Conservation (phyloP, 495 filamentous ascomycete genomes). For the Penicillium dipodomyicola region DNA sequence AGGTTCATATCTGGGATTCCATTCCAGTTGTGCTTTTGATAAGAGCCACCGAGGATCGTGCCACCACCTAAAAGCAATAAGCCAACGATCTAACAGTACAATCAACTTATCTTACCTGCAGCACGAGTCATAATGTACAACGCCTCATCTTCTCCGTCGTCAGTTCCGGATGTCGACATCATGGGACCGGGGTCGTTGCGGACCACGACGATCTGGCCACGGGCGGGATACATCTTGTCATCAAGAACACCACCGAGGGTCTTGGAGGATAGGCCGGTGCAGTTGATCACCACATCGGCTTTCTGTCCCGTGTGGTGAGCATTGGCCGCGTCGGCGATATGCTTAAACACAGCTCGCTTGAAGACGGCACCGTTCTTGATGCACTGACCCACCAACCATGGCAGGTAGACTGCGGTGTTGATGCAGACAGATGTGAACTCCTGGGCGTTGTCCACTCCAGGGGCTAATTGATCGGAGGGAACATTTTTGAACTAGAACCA, state of each 20-base stretch:
- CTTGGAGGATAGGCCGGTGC: slow-evolving; percentile 73
- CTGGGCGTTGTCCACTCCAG: slow-evolving; percentile 65
- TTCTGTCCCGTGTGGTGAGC: slow-evolving; percentile 60
- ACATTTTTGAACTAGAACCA: slow-evolving; percentile 54
- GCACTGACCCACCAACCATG: slow-evolving; percentile 78
- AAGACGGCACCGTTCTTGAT: slow-evolving; percentile 65
- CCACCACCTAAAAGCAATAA: slow-evolving; percentile 49
- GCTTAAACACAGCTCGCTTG: slow-evolving; percentile 56
- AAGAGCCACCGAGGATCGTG: slow-evolving; percentile 84
- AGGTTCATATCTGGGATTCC: slow-evolving; percentile 74
- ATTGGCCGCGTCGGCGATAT: slow-evolving; percentile 68
- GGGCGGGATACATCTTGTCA: slow-evolving; percentile 65
- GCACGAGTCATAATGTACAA: slow-evolving; percentile 91
- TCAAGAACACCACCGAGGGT: slow-evolving; percentile 84
- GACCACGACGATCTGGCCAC: slow-evolving; percentile 88
- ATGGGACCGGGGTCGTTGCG: slow-evolving; percentile 76
- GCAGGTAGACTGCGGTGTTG: slow-evolving; percentile 83
- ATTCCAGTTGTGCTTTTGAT: slow-evolving; percentile 83
- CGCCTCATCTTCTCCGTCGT: slow-evolving; percentile 78
- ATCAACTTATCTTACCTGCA: slow-evolving; percentile 44
- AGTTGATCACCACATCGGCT: slow-evolving; percentile 79
- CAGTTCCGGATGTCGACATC: slow-evolving; percentile 66
- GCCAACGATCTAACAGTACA: not conserved
- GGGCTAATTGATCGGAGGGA: slow-evolving; percentile 51
- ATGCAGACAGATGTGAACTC: slow-evolving; percentile 85